Base-by-base conservation (phyloP, 352 stramenopile species). In the Globisporangium cylindrosporum region DNA sequence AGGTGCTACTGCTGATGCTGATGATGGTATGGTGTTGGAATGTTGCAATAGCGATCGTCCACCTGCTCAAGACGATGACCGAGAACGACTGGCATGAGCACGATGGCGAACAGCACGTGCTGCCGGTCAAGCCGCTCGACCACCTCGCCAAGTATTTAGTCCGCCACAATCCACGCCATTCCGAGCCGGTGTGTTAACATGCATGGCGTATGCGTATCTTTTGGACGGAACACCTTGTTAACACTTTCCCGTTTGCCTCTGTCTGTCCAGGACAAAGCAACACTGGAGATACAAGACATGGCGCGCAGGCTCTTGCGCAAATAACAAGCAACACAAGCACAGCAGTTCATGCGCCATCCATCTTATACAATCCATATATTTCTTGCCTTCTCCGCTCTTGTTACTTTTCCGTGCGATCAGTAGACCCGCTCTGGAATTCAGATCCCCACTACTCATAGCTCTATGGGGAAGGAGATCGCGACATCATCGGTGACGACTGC, bases 131-230 rank as follows among this genome's bases (percentile, higher is more conserved):
- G 27, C 82, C 84, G 9, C 66, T 94, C 8, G 76, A 92, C 69
- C 82, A 92, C 66, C 69, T 92, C 27, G 82, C 84, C 55, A 81
- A 77, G 32, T 92, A 81, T 68, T 71, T 94, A 38, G 69, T 89
- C 46, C 80, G 86, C 15, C 79, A 88, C 32, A 93, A 93, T 55
- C 80, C 82, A n/a, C 72, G 74, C 24, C 75, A 90, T 51, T 64
- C 60, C 3, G 68, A 90, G 54, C 73, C 73, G 20, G 86, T 91
- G 71, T 6, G 82, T 75, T 27, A 4, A 6, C 15, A 3, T 53
- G 22, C 7, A n/a, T 38, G 36, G 25, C 20, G 20, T 55, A 4
- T n/a, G 10, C 20, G 14, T 43, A 29, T 12, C 25, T 63, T 32
- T 43, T n/a, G 14, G 4, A 14, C 20, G 10, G 8, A 0, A 32